Conservation (phyloP, 441 rosid genomes). For the Populus hybrid region DNA sequence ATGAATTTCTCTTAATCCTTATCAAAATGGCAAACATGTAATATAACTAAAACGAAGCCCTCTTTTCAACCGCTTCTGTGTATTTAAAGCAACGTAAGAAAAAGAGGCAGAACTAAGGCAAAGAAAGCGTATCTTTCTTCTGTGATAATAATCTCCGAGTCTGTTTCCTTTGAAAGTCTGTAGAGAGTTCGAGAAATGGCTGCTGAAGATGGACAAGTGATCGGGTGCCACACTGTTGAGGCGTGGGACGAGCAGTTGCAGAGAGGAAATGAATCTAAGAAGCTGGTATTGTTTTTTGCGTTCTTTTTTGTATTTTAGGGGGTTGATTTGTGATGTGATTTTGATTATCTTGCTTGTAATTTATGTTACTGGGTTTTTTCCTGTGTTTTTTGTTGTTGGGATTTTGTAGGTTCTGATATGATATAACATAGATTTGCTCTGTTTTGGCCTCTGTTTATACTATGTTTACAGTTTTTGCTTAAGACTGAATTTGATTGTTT, state of each 20-base stretch:
- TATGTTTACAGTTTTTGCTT: constrained; percentile 5
- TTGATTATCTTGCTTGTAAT: background rate
- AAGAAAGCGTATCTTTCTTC: background rate
- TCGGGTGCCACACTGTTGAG: constrained; percentile 62
- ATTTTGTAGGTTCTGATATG: no score
- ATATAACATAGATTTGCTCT: no score
- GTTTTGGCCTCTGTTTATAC: background rate
- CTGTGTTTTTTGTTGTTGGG: no score
- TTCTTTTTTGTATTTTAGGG: background rate
- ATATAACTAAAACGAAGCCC: background rate
- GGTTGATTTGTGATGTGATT: background rate
- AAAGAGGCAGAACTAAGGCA: background rate
- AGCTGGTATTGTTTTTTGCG: constrained; percentile 45
- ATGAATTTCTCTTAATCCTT: background rate
- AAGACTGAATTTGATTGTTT: background rate
- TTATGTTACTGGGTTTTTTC: background rate
- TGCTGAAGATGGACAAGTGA: constrained; percentile 73
- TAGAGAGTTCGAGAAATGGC: constrained; percentile 44
- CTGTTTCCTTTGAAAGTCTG: background rate
- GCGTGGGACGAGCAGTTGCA: constrained; percentile 64
- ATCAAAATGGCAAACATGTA: background rate
- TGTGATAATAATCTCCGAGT: background rate
- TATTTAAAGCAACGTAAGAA: background rate
- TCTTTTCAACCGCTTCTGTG: background rate
- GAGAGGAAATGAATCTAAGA: constrained; percentile 57